Evolutionary conservation across 805 yeast genomes (phyloP).

Genomic region (Tetrapisispora iriomotensis): DNA sequence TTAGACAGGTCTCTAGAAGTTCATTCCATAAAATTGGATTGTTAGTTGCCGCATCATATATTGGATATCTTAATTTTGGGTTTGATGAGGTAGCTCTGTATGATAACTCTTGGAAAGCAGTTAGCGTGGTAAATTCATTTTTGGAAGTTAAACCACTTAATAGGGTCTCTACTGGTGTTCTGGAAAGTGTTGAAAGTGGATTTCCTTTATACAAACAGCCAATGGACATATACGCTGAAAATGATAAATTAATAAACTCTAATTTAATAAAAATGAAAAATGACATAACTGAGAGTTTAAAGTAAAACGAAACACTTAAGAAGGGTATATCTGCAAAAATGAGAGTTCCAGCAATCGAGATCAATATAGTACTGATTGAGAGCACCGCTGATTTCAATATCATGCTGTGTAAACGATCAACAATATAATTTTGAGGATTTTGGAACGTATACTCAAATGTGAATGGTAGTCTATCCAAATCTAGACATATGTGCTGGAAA

Average conservation of each 20-base stretch:
- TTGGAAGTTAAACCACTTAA: slow-evolving; percentile 51
- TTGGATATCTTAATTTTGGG: slow-evolving; percentile 39
- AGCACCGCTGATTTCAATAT: slow-evolving; percentile 28
- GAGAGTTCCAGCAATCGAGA: slow-evolving; percentile 7
- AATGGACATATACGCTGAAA: slow-evolving; percentile 54
- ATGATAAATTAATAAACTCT: slow-evolving; percentile 50
- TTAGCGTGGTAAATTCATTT: slow-evolving; percentile 41
- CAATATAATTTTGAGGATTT: slow-evolving; percentile 30
- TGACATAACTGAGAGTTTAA: slow-evolving; percentile 29
- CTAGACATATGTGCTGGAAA: slow-evolving; percentile 41
- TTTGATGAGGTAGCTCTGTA: slow-evolving; percentile 46
- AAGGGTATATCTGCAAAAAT: slow-evolving; percentile 12
- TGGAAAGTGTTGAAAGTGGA: slow-evolving; percentile 44
- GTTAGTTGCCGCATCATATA: slow-evolving; percentile 42
- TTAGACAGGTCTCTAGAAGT: slow-evolving; percentile 50
- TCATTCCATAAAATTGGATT: slow-evolving; percentile 46
- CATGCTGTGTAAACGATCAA: slow-evolving; percentile 22
- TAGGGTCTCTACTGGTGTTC: slow-evolving; percentile 54
- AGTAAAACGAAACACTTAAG: slow-evolving; percentile 28
- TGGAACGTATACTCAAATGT: slow-evolving; percentile 31
- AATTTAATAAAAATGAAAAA: slow-evolving; percentile 33
- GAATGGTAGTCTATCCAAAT: slow-evolving; percentile 46
- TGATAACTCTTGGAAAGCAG: slow-evolving; percentile 71
- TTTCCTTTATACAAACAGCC: slow-evolving; percentile 64
- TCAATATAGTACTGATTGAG: slow-evolving; percentile 1